Evolutionary conservation across 179 eudicot genomes (phyloP).

Genomic region (Spinacia oleracea): DNA sequence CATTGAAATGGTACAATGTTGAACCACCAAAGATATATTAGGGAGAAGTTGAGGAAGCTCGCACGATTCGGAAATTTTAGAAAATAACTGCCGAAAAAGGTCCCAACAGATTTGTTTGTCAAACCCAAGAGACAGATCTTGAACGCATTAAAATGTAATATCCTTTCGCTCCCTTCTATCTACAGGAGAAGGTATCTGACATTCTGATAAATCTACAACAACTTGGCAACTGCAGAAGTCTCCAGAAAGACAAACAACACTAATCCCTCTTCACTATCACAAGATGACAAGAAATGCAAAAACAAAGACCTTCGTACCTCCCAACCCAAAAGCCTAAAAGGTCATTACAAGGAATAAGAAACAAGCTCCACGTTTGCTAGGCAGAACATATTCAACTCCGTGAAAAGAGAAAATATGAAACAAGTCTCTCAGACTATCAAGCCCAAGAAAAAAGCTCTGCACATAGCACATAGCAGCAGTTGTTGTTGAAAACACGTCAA

Average conservation of each 20-base stretch:
- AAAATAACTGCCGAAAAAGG: neutral
- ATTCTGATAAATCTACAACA: neutral
- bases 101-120: neutral
- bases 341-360: neutral
- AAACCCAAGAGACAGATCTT: neutral
- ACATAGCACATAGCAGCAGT: neutral
- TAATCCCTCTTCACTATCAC: too few species aligned
- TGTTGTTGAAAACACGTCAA: neutral
- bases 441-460: neutral
- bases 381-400: neutral
- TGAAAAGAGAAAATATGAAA: neutral
- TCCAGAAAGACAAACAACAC: too few species aligned
- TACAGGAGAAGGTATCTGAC: neutral
- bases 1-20: neutral
- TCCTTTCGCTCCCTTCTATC: neutral
- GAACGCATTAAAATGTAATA: neutral
- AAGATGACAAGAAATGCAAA: neutral
- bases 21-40: neutral
- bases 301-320: neutral
- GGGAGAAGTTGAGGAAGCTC: neutral
- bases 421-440: neutral
- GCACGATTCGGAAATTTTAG: neutral
- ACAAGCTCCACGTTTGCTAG: neutral
- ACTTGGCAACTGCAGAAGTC: neutral
- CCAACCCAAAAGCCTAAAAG: too few species aligned